phyloP scores from a whole-genome alignment of 805 yeast genomes.

The Pichia heedii region DNA sequence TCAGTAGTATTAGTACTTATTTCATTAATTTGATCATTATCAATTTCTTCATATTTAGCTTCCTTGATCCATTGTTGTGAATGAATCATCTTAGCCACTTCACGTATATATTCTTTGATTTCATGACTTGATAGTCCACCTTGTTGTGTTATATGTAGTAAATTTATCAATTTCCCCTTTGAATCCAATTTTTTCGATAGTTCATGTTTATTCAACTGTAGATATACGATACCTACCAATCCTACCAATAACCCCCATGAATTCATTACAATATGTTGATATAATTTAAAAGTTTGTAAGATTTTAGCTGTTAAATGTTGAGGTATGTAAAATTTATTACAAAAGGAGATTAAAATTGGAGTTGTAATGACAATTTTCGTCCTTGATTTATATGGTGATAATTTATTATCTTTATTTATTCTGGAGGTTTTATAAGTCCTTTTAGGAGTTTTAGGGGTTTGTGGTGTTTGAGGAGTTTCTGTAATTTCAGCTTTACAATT shows the following conservation, averaged over 20 bases:
- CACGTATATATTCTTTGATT: constrained; percentile 41
- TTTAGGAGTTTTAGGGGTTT: too few relatives aligned
- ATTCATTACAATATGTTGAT: constrained; percentile 45
- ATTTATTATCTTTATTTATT: not conserved
- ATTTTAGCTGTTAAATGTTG: constrained; percentile 40
- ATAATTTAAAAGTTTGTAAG: constrained; percentile 40
- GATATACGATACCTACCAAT: constrained; percentile 48
- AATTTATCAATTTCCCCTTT: constrained; percentile 38
- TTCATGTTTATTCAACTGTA: constrained; percentile 41
- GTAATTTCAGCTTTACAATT: not conserved
- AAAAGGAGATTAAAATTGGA: constrained; percentile 36
- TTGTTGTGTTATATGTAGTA: constrained; percentile 42
- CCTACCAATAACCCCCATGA: constrained; percentile 71
- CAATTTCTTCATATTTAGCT: constrained; percentile 22
- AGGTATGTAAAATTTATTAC: constrained; percentile 59
- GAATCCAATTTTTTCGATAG: constrained; percentile 41
- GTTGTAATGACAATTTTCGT: constrained; percentile 20
- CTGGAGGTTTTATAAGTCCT: too few relatives aligned
- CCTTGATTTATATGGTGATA: constrained; percentile 3
- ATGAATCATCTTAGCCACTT: constrained; percentile 45
- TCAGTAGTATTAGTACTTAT: constrained; percentile 1
- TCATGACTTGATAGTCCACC: constrained; percentile 45
- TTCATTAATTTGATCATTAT: constrained; percentile 4
- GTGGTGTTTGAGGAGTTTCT: constrained; percentile 1
- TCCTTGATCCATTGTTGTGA: constrained; percentile 57